A percentile compares a stretch with the other conserved stretches of the same genome.
Evolutionary conservation across 129 eudicot genomes (phyloP).

Genomic region (Heracleum sosnowskyi): DNA sequence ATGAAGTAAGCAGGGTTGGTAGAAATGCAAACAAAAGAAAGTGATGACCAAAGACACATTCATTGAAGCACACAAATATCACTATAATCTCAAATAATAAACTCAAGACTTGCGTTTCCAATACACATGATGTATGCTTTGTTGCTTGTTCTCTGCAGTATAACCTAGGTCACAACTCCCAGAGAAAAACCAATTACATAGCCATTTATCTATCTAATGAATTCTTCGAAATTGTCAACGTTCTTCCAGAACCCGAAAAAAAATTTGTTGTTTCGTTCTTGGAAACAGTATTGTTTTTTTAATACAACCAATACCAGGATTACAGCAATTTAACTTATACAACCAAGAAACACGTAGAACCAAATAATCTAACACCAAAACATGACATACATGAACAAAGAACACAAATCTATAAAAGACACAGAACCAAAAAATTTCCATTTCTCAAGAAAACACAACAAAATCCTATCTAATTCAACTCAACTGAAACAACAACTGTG

Average conservation of each 20-base stretch:
- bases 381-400: neutral
- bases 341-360: neutral
- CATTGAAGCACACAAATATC: neutral
- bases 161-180: neutral
- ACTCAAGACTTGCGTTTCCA: neutral
- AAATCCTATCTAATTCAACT: neutral
- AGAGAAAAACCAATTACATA: neutral
- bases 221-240: neutral
- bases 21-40: neutral
- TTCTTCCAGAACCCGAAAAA: neutral
- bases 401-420: neutral
- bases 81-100: neutral
- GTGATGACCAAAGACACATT: neutral
- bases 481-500: neutral
- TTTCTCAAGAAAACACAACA: neutral
- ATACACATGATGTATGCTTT: slow-evolving; percentile 4
- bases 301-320: neutral
- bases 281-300: neutral
- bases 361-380: neutral
- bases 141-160: slow-evolving; percentile 1
- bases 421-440: neutral
- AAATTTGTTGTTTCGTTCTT: neutral
- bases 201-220: neutral
- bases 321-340: neutral
- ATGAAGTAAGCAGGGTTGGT: slow-evolving; percentile 3